Conservation (phyloP, 495 filamentous ascomycete species). For the Chaetomidium leptoderma region DNA sequence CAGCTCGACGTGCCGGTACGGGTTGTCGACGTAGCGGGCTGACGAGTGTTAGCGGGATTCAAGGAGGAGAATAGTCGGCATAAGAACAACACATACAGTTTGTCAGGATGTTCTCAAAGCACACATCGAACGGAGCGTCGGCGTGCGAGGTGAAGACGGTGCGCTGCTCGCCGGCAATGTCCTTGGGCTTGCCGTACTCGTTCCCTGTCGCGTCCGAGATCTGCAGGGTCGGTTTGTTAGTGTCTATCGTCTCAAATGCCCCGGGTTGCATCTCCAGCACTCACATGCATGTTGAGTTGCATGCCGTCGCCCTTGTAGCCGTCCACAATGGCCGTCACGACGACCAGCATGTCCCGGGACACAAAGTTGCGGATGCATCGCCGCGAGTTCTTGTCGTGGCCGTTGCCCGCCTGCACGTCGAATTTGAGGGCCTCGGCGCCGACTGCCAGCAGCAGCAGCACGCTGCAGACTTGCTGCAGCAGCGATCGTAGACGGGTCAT, state of each 20-base stretch:
- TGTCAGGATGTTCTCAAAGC: slow-evolving; percentile 82
- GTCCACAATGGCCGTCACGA: slow-evolving; percentile 87
- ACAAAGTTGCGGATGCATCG: slow-evolving; percentile 98
- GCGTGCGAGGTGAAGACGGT: slow-evolving; percentile 94
- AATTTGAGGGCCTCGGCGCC: slow-evolving; percentile 81
- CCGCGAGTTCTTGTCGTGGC: slow-evolving; percentile 54
- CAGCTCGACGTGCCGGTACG: slow-evolving; percentile 78
- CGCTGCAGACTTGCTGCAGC: slow-evolving; percentile 44
- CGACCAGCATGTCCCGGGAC: slow-evolving; percentile 86
- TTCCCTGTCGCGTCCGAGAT: slow-evolving; percentile 93
- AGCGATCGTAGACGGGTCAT: slow-evolving; percentile 39
- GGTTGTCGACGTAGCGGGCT: slow-evolving; percentile 49
- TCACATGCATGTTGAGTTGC: slow-evolving; percentile 90
- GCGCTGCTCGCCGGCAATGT: slow-evolving; percentile 85
- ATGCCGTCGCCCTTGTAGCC: slow-evolving; percentile 89
- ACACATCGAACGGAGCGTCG: slow-evolving; percentile 94
- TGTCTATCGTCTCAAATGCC: not conserved
- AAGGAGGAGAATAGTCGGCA: slow-evolving; percentile 1
- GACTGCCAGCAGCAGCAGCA: slow-evolving; percentile 54
- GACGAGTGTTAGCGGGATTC: slow-evolving; percentile 21
- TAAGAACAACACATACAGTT: slow-evolving; percentile 51
- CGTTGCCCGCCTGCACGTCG: slow-evolving; percentile 70
- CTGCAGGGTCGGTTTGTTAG: slow-evolving; percentile 41
- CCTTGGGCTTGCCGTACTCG: slow-evolving; percentile 86
- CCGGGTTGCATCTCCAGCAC: slow-evolving; percentile 32